These are phyloP conservation scores for Cruciata laevipes DNA, from an alignment of 257 asterid species.

Conservation along the genomic window DNA sequence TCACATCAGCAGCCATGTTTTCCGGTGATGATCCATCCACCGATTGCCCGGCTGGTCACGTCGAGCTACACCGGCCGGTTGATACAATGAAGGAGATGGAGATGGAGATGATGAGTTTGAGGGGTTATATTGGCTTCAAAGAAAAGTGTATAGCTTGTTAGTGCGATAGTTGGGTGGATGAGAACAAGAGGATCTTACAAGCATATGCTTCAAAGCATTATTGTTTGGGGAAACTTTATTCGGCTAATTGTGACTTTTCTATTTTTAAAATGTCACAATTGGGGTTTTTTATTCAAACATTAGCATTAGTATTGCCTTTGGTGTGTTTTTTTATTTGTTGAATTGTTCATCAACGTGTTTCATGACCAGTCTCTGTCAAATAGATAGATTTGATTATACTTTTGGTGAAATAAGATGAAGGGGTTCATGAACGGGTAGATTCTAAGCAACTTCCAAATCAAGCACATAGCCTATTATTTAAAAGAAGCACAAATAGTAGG, in stretches of 20 bases:
- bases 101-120: background rate
- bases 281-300: too few relatives aligned
- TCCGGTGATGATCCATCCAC: background rate
- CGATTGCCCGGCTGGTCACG: background rate
- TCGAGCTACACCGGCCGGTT: background rate
- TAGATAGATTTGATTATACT: too few relatives aligned
- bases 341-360: too few relatives aligned
- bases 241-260: background rate
- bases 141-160: constrained; percentile 1
- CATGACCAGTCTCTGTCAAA: too few relatives aligned
- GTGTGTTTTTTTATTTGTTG: too few relatives aligned
- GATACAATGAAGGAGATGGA: background rate
- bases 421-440: too few relatives aligned
- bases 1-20: background rate
- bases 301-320: too few relatives aligned
- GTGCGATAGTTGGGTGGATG: constrained; percentile 17
- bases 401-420: too few relatives aligned
- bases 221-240: constrained; percentile 15
- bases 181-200: constrained; percentile 33
- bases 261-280: too few relatives aligned
- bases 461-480: too few relatives aligned
- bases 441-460: too few relatives aligned
- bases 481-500: too few relatives aligned
- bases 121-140: constrained; percentile 11
- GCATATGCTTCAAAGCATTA: constrained; percentile 43